These are phyloP conservation scores for Hondaea fermentalgiana DNA, from an alignment of 108 stramenopile genomes.

Conservation along the genomic window DNA sequence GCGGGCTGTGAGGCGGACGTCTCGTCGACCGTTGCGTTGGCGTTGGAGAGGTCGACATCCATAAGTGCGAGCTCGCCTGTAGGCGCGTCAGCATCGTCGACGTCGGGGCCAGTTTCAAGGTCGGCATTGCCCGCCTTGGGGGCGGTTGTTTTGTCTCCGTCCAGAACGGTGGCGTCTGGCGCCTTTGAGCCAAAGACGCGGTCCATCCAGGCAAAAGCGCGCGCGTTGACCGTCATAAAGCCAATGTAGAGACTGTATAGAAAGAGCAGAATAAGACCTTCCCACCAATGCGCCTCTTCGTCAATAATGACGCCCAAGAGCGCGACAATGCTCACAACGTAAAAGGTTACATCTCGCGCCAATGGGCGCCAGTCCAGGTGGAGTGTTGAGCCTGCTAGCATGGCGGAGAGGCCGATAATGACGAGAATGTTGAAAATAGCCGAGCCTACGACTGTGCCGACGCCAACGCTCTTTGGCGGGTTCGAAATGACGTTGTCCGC, in stretches of 20 bases:
- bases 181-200: not conserved
- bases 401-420: slow-evolving; percentile 66
- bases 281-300: slow-evolving; percentile 20
- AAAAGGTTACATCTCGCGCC: slow-evolving; percentile 36
- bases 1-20: not conserved
- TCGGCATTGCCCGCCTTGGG: not conserved
- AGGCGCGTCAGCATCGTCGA: not conserved
- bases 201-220: not conserved
- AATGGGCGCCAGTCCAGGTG: slow-evolving; percentile 37
- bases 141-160: not conserved
- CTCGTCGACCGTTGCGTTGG: not conserved
- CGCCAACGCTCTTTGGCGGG: slow-evolving; percentile 46
- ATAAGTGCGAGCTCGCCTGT: not conserved
- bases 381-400: slow-evolving; percentile 36
- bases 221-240: slow-evolving; percentile 36
- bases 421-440: slow-evolving; percentile 76
- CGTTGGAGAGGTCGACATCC: not conserved
- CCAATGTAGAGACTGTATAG: slow-evolving; percentile 31
- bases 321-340: slow-evolving; percentile 18
- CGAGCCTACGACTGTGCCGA: slow-evolving; percentile 77
- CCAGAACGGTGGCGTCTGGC: not conserved
- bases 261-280: slow-evolving; percentile 24
- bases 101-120: not conserved
- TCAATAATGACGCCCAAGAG: slow-evolving; percentile 20
- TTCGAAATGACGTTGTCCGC: not conserved